Conservation (phyloP, 2,329 filamentous ascomycete genomes). For the Immersiporthe knoxdaviesiana region DNA sequence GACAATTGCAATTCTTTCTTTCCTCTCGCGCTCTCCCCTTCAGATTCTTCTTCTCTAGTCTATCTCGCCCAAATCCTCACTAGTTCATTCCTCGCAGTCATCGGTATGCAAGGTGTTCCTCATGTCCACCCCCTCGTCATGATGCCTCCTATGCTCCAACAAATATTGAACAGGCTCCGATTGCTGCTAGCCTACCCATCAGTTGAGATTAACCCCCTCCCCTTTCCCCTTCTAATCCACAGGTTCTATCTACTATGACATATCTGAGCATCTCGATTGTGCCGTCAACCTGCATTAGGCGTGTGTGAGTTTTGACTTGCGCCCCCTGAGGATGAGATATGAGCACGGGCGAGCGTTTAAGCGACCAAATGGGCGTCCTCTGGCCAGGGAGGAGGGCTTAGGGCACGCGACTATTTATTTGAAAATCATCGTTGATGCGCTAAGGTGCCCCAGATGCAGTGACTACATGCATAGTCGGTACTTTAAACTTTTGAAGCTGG, state of each 20-base stretch:
- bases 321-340: not conserved
- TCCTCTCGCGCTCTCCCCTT: not conserved
- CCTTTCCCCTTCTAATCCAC: not conserved
- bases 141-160: not conserved
- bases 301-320: not conserved
- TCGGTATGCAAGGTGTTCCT: not conserved
- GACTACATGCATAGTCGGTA: not conserved
- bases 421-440: not conserved
- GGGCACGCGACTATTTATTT: not conserved
- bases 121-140: not conserved
- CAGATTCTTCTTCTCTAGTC: not conserved
- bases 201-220: not conserved
- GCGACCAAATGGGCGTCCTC: not conserved
- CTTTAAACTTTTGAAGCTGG: not conserved
- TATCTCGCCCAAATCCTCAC: not conserved
- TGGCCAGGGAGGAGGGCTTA: not conserved
- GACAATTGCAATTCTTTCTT: not conserved
- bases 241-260: too few relatives aligned
- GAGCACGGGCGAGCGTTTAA: not conserved
- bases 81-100: not conserved
- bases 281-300: not conserved
- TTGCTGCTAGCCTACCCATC: not conserved
- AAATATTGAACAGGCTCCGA: not conserved
- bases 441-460: not conserved
- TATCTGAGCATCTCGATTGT: slow-evolving; percentile 2